phyloP scores from a whole-genome alignment of 495 filamentous ascomycete genomes.

The Penicillium arizonense region DNA sequence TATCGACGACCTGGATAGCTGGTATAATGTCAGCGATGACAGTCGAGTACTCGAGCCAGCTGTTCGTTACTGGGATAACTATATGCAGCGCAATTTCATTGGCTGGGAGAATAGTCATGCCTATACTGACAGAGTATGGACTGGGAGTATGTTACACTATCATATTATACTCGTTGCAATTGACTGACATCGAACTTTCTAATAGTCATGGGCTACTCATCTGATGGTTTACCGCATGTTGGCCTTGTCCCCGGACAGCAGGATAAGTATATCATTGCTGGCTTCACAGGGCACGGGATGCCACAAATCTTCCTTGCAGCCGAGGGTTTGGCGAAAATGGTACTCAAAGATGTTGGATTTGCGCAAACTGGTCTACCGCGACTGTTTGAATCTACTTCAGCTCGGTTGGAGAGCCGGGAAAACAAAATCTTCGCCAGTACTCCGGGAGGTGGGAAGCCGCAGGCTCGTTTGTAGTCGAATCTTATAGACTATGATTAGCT shows the following conservation, averaged over 20 bases:
- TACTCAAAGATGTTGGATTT: conserved; percentile 30
- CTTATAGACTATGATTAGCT: too few species aligned
- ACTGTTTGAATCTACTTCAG: conserved; percentile 35
- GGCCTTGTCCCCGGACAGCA: conserved; percentile 42
- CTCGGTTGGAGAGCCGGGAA: conserved; percentile 25
- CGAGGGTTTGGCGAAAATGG: conserved; percentile 44
- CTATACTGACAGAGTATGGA: conserved; percentile 49
- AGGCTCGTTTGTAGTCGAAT: not conserved
- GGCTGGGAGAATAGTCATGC: conserved; percentile 50
- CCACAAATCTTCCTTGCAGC: conserved; percentile 46
- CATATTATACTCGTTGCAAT: not conserved
- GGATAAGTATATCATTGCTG: conserved; percentile 44
- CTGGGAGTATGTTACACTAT: conserved; percentile 42
- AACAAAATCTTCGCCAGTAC: conserved; percentile 16
- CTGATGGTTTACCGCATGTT: conserved; percentile 44
- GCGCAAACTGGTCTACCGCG: conserved; percentile 38
- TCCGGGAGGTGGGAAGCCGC: not conserved
- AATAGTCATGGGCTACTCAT: conserved; percentile 39
- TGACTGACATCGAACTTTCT: conserved; percentile 6
- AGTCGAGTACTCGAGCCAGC: conserved; percentile 39
- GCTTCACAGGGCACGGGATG: conserved; percentile 53
- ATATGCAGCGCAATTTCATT: conserved; percentile 46
- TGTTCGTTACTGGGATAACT: conserved; percentile 43
- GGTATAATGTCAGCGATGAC: conserved; percentile 53
- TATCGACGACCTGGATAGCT: conserved; percentile 28